Evolutionary conservation across 179 eudicot genomes (phyloP), one percentile per base, ranked within the genome.

Genomic region (Sideroxylon spinosum): DNA sequence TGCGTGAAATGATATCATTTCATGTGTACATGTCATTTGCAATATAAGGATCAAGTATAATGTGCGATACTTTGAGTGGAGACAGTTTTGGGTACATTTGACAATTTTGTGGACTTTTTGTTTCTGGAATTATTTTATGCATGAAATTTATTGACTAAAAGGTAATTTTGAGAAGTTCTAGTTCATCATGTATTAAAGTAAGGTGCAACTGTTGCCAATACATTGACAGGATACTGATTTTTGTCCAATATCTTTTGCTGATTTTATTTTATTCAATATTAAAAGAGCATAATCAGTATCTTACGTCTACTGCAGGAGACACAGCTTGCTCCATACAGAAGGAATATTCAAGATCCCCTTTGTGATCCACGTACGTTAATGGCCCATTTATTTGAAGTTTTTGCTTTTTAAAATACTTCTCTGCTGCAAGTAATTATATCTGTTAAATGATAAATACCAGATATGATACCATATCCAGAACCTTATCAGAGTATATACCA

Each of bases 381-480:
- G 37, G 61, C 64, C 26, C 13, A 78, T 52, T 23, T 76, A 20
- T 56, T 3, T 32, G 52, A 62, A 67, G 7, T 37, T 20, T 65
- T 69, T 0, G 2, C 7, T 52, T 74, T 23, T 48, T 55, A 16
- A 75, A 62, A 57, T 68, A 25, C 53, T 68, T 44, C 25, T 78
- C 66, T 19, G 11, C 44, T 19, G 26, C 60, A 28, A 23, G 59
- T 61, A 22, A 32, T 81, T 64, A 20, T 48, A 67, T 14, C 81
- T 77, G 49, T n/a, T 66, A 68, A 68, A 76, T 82, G 74, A 14
- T 28, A 78, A 76, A 83, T 83, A 56, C 28, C 81, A 96, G 99
- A 93, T 85, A 91, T 96, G 97, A 86, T 94, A 81, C 99, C 99
- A 61, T 96, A 96, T 79, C 90, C 94, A 10, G 99, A 96, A 86